Conservation (phyloP, 371 early-diverging fungal species). For the Smittium mucronatum region DNA sequence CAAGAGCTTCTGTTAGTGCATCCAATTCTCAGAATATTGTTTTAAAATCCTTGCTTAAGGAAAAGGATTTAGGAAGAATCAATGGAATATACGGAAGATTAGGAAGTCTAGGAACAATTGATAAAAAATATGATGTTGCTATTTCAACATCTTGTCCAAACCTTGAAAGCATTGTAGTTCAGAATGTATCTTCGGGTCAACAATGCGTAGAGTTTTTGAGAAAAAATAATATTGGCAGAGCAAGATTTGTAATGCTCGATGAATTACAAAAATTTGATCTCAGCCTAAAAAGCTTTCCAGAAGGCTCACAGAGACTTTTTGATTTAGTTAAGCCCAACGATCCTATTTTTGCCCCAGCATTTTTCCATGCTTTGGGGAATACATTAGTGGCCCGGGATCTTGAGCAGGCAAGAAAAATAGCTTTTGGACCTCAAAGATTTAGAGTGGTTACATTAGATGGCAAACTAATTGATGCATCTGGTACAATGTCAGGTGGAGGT, state of each 20-base stretch:
- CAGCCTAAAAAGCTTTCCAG: slow-evolving; percentile 40
- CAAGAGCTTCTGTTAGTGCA: slow-evolving; percentile 37
- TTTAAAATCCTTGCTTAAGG: slow-evolving; percentile 52
- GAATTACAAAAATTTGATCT: slow-evolving; percentile 36
- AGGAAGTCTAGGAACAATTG: slow-evolving; percentile 93
- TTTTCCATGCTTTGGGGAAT: slow-evolving; percentile 82
- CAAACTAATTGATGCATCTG: slow-evolving; percentile 88
- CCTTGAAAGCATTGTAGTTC: slow-evolving; percentile 92
- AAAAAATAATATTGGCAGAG: slow-evolving; percentile 76
- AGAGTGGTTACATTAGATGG: slow-evolving; percentile 97
- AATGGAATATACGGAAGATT: slow-evolving; percentile 85
- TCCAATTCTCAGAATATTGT: slow-evolving; percentile 64
- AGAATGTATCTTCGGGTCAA: slow-evolving; percentile 84
- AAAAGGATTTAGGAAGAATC: slow-evolving; percentile 68
- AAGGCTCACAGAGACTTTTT: slow-evolving; percentile 75
- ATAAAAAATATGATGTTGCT: slow-evolving; percentile 91
- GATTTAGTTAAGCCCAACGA: slow-evolving; percentile 80
- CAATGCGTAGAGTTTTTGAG: slow-evolving; percentile 86
- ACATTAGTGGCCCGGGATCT: slow-evolving; percentile 87
- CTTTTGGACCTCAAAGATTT: slow-evolving; percentile 68
- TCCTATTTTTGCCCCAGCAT: slow-evolving; percentile 61
- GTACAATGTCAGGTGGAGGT: slow-evolving; percentile 97
- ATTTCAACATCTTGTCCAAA: slow-evolving; percentile 83
- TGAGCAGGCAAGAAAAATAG: slow-evolving; percentile 85
- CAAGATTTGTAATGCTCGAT: slow-evolving; percentile 80